Evolutionary conservation across 129 eudicot genomes (phyloP), one percentile per base, ranked within the genome.

Genomic region (Calendula officinalis): DNA sequence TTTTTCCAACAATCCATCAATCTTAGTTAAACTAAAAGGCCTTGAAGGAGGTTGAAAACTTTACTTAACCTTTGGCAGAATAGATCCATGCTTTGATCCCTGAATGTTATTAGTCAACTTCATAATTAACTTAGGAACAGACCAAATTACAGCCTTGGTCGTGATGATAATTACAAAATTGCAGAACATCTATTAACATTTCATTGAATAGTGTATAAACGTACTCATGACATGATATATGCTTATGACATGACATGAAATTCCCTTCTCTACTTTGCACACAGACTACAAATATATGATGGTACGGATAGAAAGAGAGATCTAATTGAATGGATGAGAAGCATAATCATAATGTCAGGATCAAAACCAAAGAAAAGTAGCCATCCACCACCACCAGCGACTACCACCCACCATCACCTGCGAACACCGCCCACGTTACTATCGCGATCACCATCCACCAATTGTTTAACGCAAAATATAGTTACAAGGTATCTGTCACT

Each of bases 151-250:
- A 74, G 74, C 68, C 59, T 41, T 60, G 63, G 54, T 57, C 53
- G 36, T 65, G 66, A 52, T 11, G 48, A 40, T 16, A 40, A 56
- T 36, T 51, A 60, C 45, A 36, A 54, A 53, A 15, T 62, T 55
- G 36, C n/a, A n/a, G n/a, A n/a, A n/a, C n/a, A 36, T 33, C 14
- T 62, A 15, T 46, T 35, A 58, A 33, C 48, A 57, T 50, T 70
- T 55, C 49, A 38, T 56, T n/a, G 13, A 49, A n/a, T n/a, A n/a
- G n/a, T n/a, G 42, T 66, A 45, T 56, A 56, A 69, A 67, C 50
- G 48, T 50, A 38, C 57, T 70, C 74, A 69, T 70, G 82, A 53
- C 67, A 79, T 68, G 70, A 56, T 51, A 38, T 39, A 56, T 61
- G 50, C 57, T 52, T 45, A 43, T 68, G 75, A 67, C 61, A 74